phyloP scores from a whole-genome alignment of 2,329 filamentous ascomycete genomes.

The Elsinoe perseae region DNA sequence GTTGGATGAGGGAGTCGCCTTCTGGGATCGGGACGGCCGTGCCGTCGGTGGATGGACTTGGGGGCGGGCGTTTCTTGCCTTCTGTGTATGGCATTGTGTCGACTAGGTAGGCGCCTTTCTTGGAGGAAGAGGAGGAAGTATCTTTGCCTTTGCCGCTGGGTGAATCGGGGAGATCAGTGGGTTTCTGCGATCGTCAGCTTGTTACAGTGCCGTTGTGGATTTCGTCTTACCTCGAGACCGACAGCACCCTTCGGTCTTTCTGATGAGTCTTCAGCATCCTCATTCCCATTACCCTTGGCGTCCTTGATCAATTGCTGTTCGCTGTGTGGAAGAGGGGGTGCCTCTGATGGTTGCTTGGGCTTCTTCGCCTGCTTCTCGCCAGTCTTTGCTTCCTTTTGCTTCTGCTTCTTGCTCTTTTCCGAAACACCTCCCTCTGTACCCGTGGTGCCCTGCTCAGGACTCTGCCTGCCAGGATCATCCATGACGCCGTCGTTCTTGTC shows the following conservation, averaged over 20 bases:
- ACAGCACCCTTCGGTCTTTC: slow-evolving; percentile 32
- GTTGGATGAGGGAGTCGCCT: slow-evolving; percentile 55
- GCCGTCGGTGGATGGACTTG: slow-evolving; percentile 27
- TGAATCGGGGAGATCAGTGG: slow-evolving; percentile 10
- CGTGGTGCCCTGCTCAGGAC: slow-evolving; percentile 75
- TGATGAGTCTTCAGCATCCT: slow-evolving; percentile 13
- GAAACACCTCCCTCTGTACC: slow-evolving; percentile 86
- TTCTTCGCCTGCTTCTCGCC: slow-evolving; percentile 68
- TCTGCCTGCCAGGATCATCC: slow-evolving; percentile 72
- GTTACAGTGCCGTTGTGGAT: slow-evolving; percentile 36
- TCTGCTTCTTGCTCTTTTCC: slow-evolving; percentile 71
- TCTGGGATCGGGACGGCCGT: slow-evolving; percentile 34
- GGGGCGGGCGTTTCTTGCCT: slow-evolving; percentile 24
- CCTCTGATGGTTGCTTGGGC: slow-evolving; percentile 77
- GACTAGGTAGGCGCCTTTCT: slow-evolving; percentile 16
- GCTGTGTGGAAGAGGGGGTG: slow-evolving; percentile 70
- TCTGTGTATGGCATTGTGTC: slow-evolving; percentile 35
- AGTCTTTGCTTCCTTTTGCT: slow-evolving; percentile 55
- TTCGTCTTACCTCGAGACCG: slow-evolving; percentile 48
- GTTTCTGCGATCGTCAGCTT: slow-evolving; percentile 21
- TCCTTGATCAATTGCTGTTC: slow-evolving; percentile 61
- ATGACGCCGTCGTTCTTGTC: slow-evolving; percentile 71
- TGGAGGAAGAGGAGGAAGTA: neutral
- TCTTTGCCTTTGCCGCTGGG: slow-evolving; percentile 1
- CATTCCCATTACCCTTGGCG: slow-evolving; percentile 32